Base-by-base conservation (phyloP, 2,329 filamentous ascomycete genomes). In the Exutisphaerella laricina region DNA sequence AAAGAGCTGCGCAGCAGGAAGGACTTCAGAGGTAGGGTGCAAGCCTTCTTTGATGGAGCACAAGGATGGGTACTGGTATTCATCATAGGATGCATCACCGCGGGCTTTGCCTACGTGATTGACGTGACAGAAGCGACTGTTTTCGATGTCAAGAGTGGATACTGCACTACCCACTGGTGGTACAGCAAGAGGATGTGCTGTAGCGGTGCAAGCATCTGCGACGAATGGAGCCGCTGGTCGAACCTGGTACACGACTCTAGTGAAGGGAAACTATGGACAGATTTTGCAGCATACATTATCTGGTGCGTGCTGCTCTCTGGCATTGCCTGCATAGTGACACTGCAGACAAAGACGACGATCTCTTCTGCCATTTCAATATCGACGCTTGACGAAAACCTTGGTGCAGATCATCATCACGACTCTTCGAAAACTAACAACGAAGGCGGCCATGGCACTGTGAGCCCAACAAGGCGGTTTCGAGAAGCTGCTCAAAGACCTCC, bases 51-150 rank as follows among this genome's bases (percentile, higher is more conserved):
- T 46, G 92, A 98, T 60, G 85, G 86, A 37, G 82, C 84, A 3
- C 89, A 97, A 66, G 92, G 90, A 33, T 98, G 92, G 92, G 80
- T 97, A 43, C 71, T 97, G 33, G 92, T 92, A 40, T 90, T 88
- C 5, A 70, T 97, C 16, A 92, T 94, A 43, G 92, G 92, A 21
- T 81, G 88, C 53, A 68, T 94, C 22, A 88, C 92, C 0, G 92
- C 92, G 7, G 71, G 83, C 6, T 73, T 95, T 43, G 92, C 92
- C 13, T 98, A 96, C 64, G 76, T 83, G 32, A 87, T 97, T 51
- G 87, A 96, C 64, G 78, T 96, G 20, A 84, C 85, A 2, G 92
- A 98, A 66, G 79, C 81, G 2, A 79, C 82, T 1, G 74, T 94
- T 4, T 98, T 94, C 64, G 90, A 96, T 62, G 81, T 81, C 70